Evolutionary conservation across 208 protist genomes (phyloP).

Genomic region (Acanthamoeba lenticulata): DNA sequence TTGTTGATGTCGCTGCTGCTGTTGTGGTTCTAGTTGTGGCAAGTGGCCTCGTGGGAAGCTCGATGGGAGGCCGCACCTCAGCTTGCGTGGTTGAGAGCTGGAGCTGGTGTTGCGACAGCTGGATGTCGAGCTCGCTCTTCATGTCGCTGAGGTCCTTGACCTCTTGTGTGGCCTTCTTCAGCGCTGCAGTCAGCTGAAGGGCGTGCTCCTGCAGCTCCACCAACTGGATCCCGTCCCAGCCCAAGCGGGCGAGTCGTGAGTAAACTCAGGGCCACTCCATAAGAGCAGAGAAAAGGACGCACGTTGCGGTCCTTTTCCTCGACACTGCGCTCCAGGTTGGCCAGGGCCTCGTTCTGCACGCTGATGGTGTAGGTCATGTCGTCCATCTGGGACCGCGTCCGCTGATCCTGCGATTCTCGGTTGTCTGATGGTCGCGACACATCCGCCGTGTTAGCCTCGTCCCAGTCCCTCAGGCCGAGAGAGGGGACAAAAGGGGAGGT

Average conservation of each 20-base stretch:
- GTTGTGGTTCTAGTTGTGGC: too few relatives aligned
- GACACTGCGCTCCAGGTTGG: neutral
- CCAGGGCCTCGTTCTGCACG: neutral
- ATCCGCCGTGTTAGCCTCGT: neutral
- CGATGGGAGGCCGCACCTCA: neutral
- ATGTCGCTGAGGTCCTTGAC: neutral
- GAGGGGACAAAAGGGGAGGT: too few relatives aligned
- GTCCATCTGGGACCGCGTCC: neutral
- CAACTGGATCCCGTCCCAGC: neutral
- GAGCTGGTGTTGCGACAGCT: neutral
- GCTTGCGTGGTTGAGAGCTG: neutral
- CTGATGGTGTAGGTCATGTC: neutral
- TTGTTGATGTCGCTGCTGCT: too few relatives aligned
- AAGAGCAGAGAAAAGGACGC: neutral
- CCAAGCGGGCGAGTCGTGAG: neutral
- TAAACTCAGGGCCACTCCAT: neutral
- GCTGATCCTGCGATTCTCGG: neutral
- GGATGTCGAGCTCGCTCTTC: slow-evolving; percentile 21
- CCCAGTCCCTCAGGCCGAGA: too few relatives aligned
- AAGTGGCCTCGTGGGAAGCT: too few relatives aligned
- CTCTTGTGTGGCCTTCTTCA: neutral
- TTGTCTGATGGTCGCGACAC: neutral
- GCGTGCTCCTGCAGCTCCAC: neutral
- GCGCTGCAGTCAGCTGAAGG: neutral
- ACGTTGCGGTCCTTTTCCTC: neutral